Conservation (phyloP, 2,329 filamentous ascomycete genomes). For the Monilinia fructigena region DNA sequence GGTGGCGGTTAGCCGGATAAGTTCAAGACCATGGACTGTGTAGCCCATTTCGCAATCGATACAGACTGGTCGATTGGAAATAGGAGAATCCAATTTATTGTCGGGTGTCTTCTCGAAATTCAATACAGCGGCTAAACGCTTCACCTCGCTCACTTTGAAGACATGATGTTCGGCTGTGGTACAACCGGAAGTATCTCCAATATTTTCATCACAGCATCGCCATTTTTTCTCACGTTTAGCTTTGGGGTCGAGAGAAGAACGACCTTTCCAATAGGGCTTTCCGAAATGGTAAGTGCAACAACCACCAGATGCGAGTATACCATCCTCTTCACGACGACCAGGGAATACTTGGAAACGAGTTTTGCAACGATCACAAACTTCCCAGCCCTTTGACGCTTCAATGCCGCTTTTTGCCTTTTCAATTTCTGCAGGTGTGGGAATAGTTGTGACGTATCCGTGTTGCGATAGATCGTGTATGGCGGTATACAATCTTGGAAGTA, state of each 20-base stretch:
- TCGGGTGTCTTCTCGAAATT: slow-evolving; percentile 78
- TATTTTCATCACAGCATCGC: slow-evolving; percentile 73
- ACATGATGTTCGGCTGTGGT: slow-evolving; percentile 72
- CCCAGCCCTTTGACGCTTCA: slow-evolving; percentile 69
- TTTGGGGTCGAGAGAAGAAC: slow-evolving; percentile 53
- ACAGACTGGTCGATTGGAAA: slow-evolving; percentile 58
- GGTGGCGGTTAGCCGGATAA: slow-evolving; percentile 85
- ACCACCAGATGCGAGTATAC: slow-evolving; percentile 72
- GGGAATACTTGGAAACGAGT: slow-evolving; percentile 91
- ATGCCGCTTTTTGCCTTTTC: slow-evolving; percentile 63
- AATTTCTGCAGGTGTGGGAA: slow-evolving; percentile 67
- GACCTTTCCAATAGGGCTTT: slow-evolving; percentile 58
- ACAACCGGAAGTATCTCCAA: slow-evolving; percentile 75
- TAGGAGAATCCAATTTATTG: slow-evolving; percentile 54
- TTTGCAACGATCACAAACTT: slow-evolving; percentile 83
- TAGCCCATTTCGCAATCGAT: slow-evolving; percentile 99
- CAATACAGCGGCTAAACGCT: slow-evolving; percentile 72
- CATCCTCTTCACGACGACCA: slow-evolving; percentile 74
- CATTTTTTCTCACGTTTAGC: slow-evolving; percentile 62
- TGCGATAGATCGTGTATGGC: slow-evolving; percentile 61
- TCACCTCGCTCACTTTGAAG: slow-evolving; percentile 77
- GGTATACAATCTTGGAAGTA: slow-evolving; percentile 63
- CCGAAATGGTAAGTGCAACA: slow-evolving; percentile 80
- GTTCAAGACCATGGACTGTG: slow-evolving; percentile 81
- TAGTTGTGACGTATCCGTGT: slow-evolving; percentile 71